Conservation (phyloP, 345 rosid genomes). For the Salix koriyanagi region DNA sequence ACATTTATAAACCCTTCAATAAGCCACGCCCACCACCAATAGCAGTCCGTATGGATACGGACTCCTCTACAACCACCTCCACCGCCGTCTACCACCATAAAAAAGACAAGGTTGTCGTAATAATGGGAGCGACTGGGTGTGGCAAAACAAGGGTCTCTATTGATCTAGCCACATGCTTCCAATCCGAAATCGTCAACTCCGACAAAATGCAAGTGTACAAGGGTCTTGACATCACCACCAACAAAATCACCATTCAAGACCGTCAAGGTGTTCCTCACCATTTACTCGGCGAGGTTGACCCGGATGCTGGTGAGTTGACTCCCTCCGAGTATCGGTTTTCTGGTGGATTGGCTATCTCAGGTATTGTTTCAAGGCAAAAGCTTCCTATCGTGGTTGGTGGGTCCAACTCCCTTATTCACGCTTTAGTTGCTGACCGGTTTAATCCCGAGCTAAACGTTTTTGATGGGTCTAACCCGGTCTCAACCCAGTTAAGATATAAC, state of each 20-base stretch:
- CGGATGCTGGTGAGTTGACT: conserved; percentile 47
- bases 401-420: conserved; percentile 79
- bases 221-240: conserved; percentile 81
- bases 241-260: conserved; percentile 56
- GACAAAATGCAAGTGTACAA: conserved; percentile 84
- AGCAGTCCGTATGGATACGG: conserved; percentile 19
- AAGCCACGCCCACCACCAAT: neutral
- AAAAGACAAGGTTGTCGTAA: conserved; percentile 61
- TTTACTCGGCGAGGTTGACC: conserved; percentile 51
- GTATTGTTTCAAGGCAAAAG: conserved; percentile 36
- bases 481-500: conserved; percentile 51
- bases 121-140: conserved; percentile 86
- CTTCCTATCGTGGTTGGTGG: conserved; percentile 84
- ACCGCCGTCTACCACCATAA: neutral
- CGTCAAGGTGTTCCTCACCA: conserved; percentile 72
- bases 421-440: conserved; percentile 53
- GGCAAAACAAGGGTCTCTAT: conserved; percentile 79
- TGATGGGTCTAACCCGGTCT: conserved; percentile 29
- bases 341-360: conserved; percentile 39
- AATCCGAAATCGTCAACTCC: conserved; percentile 69
- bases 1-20: neutral
- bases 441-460: conserved; percentile 52
- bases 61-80: neutral
- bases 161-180: conserved; percentile 56
- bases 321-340: conserved; percentile 49